phyloP scores from a whole-genome alignment of 176 grass and related monocot species.

The Oryza punctata region DNA sequence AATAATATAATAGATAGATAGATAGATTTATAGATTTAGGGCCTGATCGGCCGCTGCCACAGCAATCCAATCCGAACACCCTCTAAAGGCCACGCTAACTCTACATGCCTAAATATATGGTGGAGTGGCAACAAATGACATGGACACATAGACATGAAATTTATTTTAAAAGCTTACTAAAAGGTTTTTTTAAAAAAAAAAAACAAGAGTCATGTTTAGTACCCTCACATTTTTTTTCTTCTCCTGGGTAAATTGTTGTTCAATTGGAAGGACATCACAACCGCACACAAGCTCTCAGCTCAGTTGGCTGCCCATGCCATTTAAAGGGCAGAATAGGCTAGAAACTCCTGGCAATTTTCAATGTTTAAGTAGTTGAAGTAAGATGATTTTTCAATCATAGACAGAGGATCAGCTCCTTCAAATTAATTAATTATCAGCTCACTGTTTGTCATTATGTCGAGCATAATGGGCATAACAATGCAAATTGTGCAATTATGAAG shows the following conservation, averaged over 20 bases:
- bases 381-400: background rate
- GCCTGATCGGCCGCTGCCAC: too few species aligned
- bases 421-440: conserved; percentile 6
- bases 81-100: too few species aligned
- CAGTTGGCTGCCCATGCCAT: too few species aligned
- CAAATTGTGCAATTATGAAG: background rate
- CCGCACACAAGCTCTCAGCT: background rate
- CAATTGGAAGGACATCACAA: background rate
- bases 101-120: too few species aligned
- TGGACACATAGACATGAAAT: too few species aligned
- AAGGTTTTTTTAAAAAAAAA: too few species aligned
- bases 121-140: too few species aligned
- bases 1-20: too few species aligned
- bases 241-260: background rate
- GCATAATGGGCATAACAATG: conserved; percentile 6
- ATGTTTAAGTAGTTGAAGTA: background rate
- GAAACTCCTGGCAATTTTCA: background rate
- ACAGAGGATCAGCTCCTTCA: background rate
- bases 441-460: background rate
- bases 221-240: background rate
- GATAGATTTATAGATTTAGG: too few species aligned
- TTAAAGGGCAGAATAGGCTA: background rate
- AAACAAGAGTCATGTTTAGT: too few species aligned
- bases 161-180: too few species aligned
- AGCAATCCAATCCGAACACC: too few species aligned